Evolutionary conservation across 2,329 filamentous ascomycete genomes (phyloP), one percentile per base, ranked within the genome.

Genomic region (Rhynchosporium secalis): DNA sequence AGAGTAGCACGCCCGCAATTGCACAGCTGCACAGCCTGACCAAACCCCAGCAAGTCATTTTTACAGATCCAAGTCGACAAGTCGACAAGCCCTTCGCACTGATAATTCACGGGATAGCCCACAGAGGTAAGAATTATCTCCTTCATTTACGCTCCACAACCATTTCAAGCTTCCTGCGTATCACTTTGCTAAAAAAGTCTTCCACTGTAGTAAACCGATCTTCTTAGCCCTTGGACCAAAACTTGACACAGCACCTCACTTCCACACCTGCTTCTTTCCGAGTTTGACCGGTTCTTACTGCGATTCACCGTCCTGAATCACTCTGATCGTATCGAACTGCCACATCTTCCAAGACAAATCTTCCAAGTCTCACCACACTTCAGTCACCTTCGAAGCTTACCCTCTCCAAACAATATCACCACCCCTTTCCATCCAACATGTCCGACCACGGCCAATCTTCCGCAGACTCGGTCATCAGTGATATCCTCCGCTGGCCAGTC

Each of bases 401-500:
- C 46, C 5, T 48, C 46, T 26, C n/a, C 49, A 20, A 40, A 13
- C 33, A 40, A 20, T 8, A 26, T 9, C 31, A 12, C 49, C 13
- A 4, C 7, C 33, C 3, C 13, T 48, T 2, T 3, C 20, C 29
- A 36, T 4, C 20, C 31, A 40, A 9, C 33, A 52, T 52, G 33
- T 15, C 49, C n/a, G 7, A 8, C 49, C 49, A 9, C n/a, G 3
- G 36, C 15, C 4, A 7, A 52, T 52, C 49, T 8, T 36, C 49
- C 49, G 49, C 31, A 5, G 33, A 51, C 13, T 33, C 31, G 6
- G 15, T 20, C 31, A n/a, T 52, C 15, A 33, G 38, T 31, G 33
- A 52, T 3, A 52, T 52, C 31, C 38, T 52, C 33, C 49, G 49
- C 15, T 52, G 49, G 49, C 49, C 49, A 52, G 26, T 40, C 15